Evolutionary conservation across 495 filamentous ascomycete genomes (phyloP), one percentile per base, ranked within the genome.

Genomic region (Penicillium longicatenatum): DNA sequence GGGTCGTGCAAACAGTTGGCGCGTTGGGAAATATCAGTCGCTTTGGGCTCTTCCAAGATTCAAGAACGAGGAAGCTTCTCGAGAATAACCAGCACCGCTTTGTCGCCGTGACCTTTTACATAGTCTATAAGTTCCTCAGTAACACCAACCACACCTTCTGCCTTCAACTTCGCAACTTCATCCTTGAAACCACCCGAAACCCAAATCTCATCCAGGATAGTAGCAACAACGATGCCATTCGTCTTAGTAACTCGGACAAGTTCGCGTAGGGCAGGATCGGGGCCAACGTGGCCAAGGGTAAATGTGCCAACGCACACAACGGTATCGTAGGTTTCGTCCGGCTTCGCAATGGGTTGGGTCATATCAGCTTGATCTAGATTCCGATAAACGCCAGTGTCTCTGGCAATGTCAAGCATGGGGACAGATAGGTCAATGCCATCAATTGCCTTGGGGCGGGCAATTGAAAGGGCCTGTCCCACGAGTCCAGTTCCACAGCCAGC

Each of bases 401-500:
- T 31, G 12, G 78, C 78, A 4, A 78, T 52, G 12, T 67, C 65
- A 6, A 81, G 70, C 78, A 81, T 81, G 31, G 65, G 59, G 4
- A 62, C 62, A 10, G 74, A 77, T 12, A 78, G 55, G 52, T 81
- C 77, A 12, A 75, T n/a, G 11, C 50, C 50, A 42, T 52, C 50
- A 30, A 81, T 75, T 21, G 59, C 59, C 10, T 61, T 63, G 0
- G 65, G 62, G 1, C 68, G 63, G 44, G 62, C 50, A 21, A 65
- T 53, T n/a, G 66, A 58, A n/a, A 80, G 73, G 8, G 67, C 74
- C 26, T 70, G 60, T 3, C 73, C 76, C 5, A 75, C 74, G 6
- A 78, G 68, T 0, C 78, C 78, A 6, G 75, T 81, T 26, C 78
- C 78, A 58, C 78, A 81, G 26, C 77, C 78, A 30, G 78, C 78